phyloP scores from a whole-genome alignment of 164 flowering plant genomes.

The Annona squamosa region DNA sequence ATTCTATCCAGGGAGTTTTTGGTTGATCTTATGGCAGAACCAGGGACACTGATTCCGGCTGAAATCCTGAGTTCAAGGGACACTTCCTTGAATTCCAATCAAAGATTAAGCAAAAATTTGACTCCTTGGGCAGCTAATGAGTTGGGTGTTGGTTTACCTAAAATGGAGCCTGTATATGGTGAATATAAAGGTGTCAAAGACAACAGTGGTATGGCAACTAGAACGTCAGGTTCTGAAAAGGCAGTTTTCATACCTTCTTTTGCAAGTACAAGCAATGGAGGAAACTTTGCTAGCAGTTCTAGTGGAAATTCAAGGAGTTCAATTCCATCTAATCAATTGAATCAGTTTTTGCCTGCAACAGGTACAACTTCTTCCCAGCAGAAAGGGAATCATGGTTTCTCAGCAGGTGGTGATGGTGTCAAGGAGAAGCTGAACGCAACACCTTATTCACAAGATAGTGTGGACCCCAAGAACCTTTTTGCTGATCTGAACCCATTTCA shows the following conservation, averaged over 20 bases:
- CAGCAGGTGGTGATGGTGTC: slow-evolving; percentile 36
- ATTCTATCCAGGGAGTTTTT: slow-evolving; percentile 68
- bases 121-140: slow-evolving; percentile 28
- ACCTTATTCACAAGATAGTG: slow-evolving; percentile 48
- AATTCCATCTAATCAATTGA: slow-evolving; percentile 26
- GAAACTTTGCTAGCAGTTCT: slow-evolving; percentile 28
- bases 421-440: slow-evolving; percentile 57
- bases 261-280: slow-evolving; percentile 27
- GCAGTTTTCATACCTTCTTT: slow-evolving; percentile 27
- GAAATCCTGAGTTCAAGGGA: slow-evolving; percentile 65
- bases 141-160: slow-evolving; percentile 22
- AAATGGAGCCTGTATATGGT: slow-evolving; percentile 20
- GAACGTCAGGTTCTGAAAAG: slow-evolving; percentile 27
- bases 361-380: slow-evolving; percentile 39
- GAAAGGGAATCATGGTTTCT: slow-evolving; percentile 40
- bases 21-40: slow-evolving; percentile 99
- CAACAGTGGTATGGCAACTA: slow-evolving; percentile 16
- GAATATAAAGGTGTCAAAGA: slow-evolving; percentile 30
- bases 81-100: slow-evolving; percentile 33
- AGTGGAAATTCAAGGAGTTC: slow-evolving; percentile 26
- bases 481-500: slow-evolving; percentile 92
- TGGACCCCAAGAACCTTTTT: slow-evolving; percentile 70
- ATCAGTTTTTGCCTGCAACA: slow-evolving; percentile 28
- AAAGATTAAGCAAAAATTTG: slow-evolving; percentile 33
- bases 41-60: slow-evolving; percentile 95